Evolutionary conservation across 78 protist species (phyloP).

Genomic region (Salpingoeca rosetta): DNA sequence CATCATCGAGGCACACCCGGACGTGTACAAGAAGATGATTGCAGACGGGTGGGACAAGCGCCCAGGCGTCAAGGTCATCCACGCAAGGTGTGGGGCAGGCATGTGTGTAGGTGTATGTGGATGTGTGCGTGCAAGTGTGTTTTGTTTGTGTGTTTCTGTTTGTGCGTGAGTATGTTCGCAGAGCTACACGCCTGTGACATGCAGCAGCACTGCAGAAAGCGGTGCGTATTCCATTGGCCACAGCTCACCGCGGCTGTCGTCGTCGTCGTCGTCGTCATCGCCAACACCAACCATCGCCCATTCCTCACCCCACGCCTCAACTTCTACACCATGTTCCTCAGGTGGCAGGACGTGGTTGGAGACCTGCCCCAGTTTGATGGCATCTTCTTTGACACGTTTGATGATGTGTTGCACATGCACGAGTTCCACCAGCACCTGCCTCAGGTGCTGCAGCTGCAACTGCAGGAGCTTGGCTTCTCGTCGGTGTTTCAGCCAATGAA

Average conservation of each 20-base stretch:
- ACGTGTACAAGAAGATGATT: not conserved
- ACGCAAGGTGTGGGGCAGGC: too few relatives aligned
- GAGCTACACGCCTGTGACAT: too few relatives aligned
- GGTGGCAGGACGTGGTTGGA: constrained; percentile 30
- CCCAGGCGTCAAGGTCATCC: constrained; percentile 2
- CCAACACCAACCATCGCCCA: too few relatives aligned
- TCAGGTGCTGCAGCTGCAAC: not conserved
- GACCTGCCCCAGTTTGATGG: constrained; percentile 10
- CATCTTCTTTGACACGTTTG: constrained; percentile 29
- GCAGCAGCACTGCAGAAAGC: too few relatives aligned
- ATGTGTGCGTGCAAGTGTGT: not conserved
- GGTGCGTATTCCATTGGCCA: too few relatives aligned
- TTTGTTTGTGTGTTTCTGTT: too few relatives aligned
- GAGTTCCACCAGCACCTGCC: constrained; percentile 27
- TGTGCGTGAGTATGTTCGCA: too few relatives aligned
- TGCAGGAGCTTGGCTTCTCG: not conserved
- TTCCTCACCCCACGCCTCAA: not conserved
- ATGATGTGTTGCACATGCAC: not conserved
- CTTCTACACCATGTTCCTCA: not conserved
- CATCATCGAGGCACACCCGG: constrained; percentile 33
- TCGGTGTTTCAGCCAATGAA: not conserved
- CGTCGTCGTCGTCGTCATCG: too few relatives aligned
- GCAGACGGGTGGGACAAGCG: constrained; percentile 13
- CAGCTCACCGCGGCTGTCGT: too few relatives aligned
- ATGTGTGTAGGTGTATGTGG: too few relatives aligned